These are phyloP conservation scores for Isatis lusitanica DNA, from an alignment of 441 rosid species.

Conservation along the genomic window DNA sequence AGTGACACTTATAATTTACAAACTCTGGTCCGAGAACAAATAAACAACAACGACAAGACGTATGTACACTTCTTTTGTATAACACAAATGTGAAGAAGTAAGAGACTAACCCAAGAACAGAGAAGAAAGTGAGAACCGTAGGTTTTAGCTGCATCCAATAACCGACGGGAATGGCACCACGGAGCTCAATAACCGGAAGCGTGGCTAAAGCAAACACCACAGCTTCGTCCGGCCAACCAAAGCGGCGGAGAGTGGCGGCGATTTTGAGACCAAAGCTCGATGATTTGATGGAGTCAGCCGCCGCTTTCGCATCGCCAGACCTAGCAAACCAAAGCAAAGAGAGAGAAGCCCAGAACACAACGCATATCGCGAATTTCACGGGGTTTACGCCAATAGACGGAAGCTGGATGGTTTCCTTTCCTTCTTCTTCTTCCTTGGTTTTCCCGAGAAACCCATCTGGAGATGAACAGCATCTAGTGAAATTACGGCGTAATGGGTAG, in stretches of 20 bases:
- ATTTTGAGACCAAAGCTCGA: constrained; percentile 74
- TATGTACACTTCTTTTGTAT: not conserved
- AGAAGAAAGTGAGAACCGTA: constrained; percentile 46
- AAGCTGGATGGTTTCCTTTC: constrained; percentile 19
- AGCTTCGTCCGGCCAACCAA: constrained; percentile 81
- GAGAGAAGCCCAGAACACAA: constrained; percentile 65
- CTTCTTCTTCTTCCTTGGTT: constrained; percentile 36
- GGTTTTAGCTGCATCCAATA: constrained; percentile 94
- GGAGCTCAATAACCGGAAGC: constrained; percentile 85
- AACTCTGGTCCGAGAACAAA: constrained; percentile 4
- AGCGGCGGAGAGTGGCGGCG: constrained; percentile 58
- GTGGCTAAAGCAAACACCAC: constrained; percentile 91
- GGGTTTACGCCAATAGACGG: constrained; percentile 47
- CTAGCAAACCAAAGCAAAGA: constrained; percentile 80
- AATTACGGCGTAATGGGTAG: constrained; percentile 11
- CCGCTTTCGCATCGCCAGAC: constrained; percentile 78
- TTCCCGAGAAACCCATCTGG: constrained; percentile 39
- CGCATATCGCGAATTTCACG: constrained; percentile 51
- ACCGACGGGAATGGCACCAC: constrained; percentile 94
- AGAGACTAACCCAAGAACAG: constrained; percentile 67
- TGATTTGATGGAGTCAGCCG: constrained; percentile 72
- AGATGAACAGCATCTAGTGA: constrained; percentile 32
- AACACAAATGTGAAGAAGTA: not conserved
- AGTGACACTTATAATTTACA: not conserved
- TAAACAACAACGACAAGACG: not conserved